Evolutionary conservation across 495 filamentous ascomycete genomes (phyloP).

Genomic region (Penicillium atrosanguineum): DNA sequence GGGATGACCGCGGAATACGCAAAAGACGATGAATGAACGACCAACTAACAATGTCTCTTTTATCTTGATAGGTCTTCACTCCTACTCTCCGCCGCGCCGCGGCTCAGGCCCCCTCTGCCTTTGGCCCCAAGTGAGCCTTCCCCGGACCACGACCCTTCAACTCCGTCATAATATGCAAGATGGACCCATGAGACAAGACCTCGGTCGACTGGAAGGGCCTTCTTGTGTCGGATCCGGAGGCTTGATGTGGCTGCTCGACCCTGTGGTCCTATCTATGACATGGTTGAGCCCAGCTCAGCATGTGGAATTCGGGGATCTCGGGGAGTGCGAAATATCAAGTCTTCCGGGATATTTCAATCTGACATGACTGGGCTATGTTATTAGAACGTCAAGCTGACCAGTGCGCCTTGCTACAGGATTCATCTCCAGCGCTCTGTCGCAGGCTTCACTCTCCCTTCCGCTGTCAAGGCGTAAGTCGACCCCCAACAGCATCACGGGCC

Average conservation of each 20-base stretch:
- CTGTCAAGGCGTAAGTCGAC: constrained; percentile 49
- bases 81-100: constrained; percentile 45
- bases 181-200: background rate
- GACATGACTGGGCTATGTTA: background rate
- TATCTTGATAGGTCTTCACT: constrained; percentile 32
- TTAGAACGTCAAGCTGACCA: constrained; percentile 11
- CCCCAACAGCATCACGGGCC: background rate
- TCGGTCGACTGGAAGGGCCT: background rate
- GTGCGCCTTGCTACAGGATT: constrained; percentile 42
- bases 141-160: constrained; percentile 6
- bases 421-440: constrained; percentile 44
- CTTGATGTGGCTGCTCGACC: background rate
- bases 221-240: background rate
- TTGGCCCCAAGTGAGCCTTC: constrained; percentile 43
- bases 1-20: constrained; percentile 10
- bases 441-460: constrained; percentile 47
- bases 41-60: constrained; percentile 23
- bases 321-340: background rate
- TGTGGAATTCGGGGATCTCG: background rate
- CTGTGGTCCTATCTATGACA: background rate
- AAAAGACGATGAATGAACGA: background rate
- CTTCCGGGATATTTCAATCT: background rate
- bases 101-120: constrained; percentile 39
- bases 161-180: background rate
- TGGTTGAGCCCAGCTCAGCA: background rate